Evolutionary conservation across 2,329 filamentous ascomycete species (phyloP), one percentile per base, ranked within the genome.

Genomic region (Microcyclospora tardicrescens): DNA sequence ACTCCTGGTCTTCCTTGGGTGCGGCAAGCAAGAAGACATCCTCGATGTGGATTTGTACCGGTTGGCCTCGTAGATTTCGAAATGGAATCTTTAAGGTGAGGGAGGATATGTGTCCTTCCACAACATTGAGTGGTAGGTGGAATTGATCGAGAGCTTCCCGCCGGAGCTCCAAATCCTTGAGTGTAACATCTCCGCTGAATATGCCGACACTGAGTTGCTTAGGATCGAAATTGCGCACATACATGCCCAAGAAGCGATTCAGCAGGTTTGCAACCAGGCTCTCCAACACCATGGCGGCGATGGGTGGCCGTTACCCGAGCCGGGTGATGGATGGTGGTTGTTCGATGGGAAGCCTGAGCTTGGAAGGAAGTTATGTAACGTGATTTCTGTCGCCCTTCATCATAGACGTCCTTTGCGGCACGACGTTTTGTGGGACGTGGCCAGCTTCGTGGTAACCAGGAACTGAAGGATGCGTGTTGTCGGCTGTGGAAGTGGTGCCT

Each of bases 201-300:
- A 98, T 98, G 47, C 93, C 91, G 47, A 98, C 87, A 60, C 98
- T 98, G 49, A 99, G 74, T 68, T 98, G 91, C 56, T 85, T 82
- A 39, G 91, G 85, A 63, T 99, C 91, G 61, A 99, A 98, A 66
- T 98, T 96, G 73, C 93, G 87, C 64, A 99, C 89, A 64, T 98
- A 98, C 82, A 96, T 94, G 73, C 91, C 93, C 76, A 99, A 68
- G 66, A 98, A 96, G 69, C 93, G 83, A 70, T 98, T 98, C 54
- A 99, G 80, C 70, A 99, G 73, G 65, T 89, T 93, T 54, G 91
- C 86, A 48, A 96, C 91, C 53, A 99, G 73, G 52, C 87, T 84
- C 74, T 98, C 91, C 67, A 99, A 77, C 43, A 46, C 48, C 91
- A 99, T 98, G 56, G 61, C 72, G 71, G 66, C 55, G 61, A 61